phyloP scores from a whole-genome alignment of 352 stramenopile species.

The Globisporangium acanthophoron region DNA sequence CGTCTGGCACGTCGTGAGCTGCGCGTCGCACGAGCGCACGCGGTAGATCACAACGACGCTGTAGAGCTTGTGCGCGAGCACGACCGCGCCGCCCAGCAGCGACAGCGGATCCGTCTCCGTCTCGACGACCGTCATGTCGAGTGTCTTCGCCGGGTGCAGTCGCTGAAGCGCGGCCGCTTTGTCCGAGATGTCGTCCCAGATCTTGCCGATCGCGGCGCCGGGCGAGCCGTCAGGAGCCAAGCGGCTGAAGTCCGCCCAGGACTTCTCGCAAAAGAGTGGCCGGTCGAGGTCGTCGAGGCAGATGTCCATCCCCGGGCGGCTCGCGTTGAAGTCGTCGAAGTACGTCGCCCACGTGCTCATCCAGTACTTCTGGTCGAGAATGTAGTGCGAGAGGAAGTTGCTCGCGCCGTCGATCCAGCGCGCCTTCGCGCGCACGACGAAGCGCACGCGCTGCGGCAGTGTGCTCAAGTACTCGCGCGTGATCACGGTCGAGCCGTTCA shows the following conservation, averaged over 20 bases:
- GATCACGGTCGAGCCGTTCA: slow-evolving; percentile 20
- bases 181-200: slow-evolving; percentile 39
- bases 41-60: slow-evolving; percentile 41
- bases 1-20: slow-evolving; percentile 19
- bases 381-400: slow-evolving; percentile 44
- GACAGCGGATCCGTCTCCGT: slow-evolving; percentile 45
- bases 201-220: slow-evolving; percentile 15
- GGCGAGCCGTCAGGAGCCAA: slow-evolving; percentile 10
- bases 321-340: slow-evolving; percentile 30
- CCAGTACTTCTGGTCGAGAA: slow-evolving; percentile 56
- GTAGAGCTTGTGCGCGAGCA: slow-evolving; percentile 54
- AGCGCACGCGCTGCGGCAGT: slow-evolving; percentile 42
- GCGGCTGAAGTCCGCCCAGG: slow-evolving; percentile 32
- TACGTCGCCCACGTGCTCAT: slow-evolving; percentile 44
- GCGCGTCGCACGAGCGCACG: slow-evolving; percentile 20
- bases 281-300: slow-evolving; percentile 50
- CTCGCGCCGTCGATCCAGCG: slow-evolving; percentile 42
- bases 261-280: slow-evolving; percentile 50
- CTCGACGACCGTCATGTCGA: slow-evolving; percentile 48
- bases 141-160: slow-evolving; percentile 18
- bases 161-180: slow-evolving; percentile 23
- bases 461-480: slow-evolving; percentile 35
- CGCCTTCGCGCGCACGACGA: slow-evolving; percentile 37
- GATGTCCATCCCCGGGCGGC: slow-evolving; percentile 30
- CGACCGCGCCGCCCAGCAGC: slow-evolving; percentile 33